Percentiles rank a stretch among this genome's conserved stretches.
Evolutionary conservation across 1,284 basidiomycete species (phyloP).

Genomic region (Leccinum laetum): DNA sequence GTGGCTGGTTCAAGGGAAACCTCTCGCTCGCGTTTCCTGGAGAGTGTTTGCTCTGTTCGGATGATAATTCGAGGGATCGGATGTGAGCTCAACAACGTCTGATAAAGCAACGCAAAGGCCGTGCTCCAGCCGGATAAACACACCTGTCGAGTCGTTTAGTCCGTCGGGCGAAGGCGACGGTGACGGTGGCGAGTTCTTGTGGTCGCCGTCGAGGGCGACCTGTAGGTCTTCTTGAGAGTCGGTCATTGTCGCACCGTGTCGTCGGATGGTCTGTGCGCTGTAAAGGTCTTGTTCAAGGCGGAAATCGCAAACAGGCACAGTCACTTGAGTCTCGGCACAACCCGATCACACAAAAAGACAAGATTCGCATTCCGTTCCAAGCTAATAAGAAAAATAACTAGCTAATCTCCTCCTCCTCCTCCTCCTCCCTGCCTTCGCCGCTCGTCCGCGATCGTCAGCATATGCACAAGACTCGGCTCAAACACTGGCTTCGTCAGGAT

Average conservation of each 20-base stretch:
- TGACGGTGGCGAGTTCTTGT: no score
- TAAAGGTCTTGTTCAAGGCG: conserved; percentile 21
- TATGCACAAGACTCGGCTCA: conserved; percentile 55
- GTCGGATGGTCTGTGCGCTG: conserved; percentile 34
- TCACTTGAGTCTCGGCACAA: conserved; percentile 29
- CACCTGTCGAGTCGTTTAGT: no score
- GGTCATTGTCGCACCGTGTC: conserved; percentile 25
- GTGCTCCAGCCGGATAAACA: no score
- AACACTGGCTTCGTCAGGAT: conserved; percentile 71
- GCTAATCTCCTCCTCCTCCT: not conserved
- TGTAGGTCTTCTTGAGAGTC: conserved; percentile 23
- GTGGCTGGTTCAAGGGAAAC: conserved; percentile 68
- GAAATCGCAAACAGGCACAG: conserved; percentile 32
- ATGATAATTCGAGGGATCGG: conserved; percentile 10
- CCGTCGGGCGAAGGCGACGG: no score
- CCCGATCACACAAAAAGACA: conserved; percentile 28
- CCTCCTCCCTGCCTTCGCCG: conserved; percentile 35
- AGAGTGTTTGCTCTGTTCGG: conserved; percentile 35
- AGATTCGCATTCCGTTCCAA: conserved; percentile 11
- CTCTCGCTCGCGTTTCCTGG: conserved; percentile 70
- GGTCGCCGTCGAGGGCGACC: not conserved
- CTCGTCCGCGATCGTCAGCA: conserved; percentile 53
- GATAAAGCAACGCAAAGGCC: no score
- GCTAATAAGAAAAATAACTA: not conserved
- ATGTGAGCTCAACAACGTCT: no score